A percentile compares a stretch with the other conserved stretches of the same genome.
These are phyloP conservation scores for Mycena chlorophos DNA, from an alignment of 768 basidiomycete species.

Conservation along the genomic window DNA sequence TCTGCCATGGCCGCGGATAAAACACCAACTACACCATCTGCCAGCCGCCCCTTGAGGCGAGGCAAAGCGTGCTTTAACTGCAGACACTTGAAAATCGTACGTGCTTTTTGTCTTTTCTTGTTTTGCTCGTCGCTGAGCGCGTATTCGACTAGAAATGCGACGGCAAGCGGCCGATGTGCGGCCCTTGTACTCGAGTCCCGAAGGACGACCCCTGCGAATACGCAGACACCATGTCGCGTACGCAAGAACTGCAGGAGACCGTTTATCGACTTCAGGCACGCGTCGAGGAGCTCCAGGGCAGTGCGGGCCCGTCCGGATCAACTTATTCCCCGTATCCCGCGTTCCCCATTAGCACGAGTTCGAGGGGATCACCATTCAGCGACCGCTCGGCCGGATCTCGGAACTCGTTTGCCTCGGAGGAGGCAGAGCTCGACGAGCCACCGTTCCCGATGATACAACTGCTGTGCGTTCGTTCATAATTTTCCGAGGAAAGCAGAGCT, in stretches of 20 bases:
- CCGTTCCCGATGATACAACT: neutral
- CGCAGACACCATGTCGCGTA: slow-evolving; percentile 39
- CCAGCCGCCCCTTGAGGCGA: neutral
- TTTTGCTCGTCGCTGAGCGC: neutral
- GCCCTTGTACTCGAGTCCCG: slow-evolving; percentile 39
- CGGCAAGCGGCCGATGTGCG: slow-evolving; percentile 29
- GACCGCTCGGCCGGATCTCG: slow-evolving; percentile 1
- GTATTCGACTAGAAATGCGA: neutral
- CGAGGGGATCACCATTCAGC: slow-evolving; percentile 10
- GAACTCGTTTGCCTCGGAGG: neutral
- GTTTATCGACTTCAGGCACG: slow-evolving; percentile 38
- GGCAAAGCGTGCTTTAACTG: neutral
- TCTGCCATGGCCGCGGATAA: neutral
- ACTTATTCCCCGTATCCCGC: neutral
- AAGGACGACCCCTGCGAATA: slow-evolving; percentile 48
- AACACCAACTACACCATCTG: neutral
- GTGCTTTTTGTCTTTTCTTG: neutral
- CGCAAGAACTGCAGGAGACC: slow-evolving; percentile 39
- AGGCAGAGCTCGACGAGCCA: slow-evolving; percentile 3
- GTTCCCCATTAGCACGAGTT: neutral
- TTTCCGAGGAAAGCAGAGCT: neutral
- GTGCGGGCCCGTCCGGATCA: slow-evolving; percentile 22
- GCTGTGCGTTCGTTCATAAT: neutral
- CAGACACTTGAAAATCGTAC: neutral
- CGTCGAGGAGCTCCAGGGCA: slow-evolving; percentile 32